These are phyloP conservation scores for Coemansia sp. DNA, from an alignment of 192 early-diverging fungal genomes.

Conservation along the genomic window DNA sequence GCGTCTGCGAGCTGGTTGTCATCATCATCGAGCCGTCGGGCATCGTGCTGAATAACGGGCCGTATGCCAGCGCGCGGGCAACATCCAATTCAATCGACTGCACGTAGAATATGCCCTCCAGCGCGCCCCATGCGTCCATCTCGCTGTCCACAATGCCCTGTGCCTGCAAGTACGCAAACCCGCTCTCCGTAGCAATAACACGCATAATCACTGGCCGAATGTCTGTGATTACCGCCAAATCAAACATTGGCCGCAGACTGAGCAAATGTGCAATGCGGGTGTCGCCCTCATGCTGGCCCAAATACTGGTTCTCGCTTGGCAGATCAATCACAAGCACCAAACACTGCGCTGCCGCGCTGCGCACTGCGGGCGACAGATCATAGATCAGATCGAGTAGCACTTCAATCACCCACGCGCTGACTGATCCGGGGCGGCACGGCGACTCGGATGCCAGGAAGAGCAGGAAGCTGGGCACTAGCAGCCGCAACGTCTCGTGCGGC, in stretches of 20 bases:
- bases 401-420: constrained; percentile 52
- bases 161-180: constrained; percentile 33
- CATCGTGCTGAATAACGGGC: constrained; percentile 52
- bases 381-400: constrained; percentile 33
- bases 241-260: constrained; percentile 46
- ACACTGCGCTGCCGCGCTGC: constrained; percentile 43
- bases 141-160: constrained; percentile 50
- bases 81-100: constrained; percentile 52
- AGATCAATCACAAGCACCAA: constrained; percentile 45
- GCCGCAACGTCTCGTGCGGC: constrained; percentile 43
- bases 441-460: constrained; percentile 41
- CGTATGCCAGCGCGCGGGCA: constrained; percentile 43
- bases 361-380: constrained; percentile 41
- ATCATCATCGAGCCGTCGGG: constrained; percentile 48
- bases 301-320: constrained; percentile 44
- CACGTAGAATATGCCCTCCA: constrained; percentile 51
- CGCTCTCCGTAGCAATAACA: constrained; percentile 33
- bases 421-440: constrained; percentile 34
- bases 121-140: constrained; percentile 53
- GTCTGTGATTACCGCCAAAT: constrained; percentile 46
- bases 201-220: constrained; percentile 47
- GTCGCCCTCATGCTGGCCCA: constrained; percentile 24
- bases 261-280: constrained; percentile 28
- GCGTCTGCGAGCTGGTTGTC: constrained; percentile 48
- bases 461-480: constrained; percentile 46